phyloP scores from a whole-genome alignment of 139 green algal species.

The Chlorella sorokiniana region DNA sequence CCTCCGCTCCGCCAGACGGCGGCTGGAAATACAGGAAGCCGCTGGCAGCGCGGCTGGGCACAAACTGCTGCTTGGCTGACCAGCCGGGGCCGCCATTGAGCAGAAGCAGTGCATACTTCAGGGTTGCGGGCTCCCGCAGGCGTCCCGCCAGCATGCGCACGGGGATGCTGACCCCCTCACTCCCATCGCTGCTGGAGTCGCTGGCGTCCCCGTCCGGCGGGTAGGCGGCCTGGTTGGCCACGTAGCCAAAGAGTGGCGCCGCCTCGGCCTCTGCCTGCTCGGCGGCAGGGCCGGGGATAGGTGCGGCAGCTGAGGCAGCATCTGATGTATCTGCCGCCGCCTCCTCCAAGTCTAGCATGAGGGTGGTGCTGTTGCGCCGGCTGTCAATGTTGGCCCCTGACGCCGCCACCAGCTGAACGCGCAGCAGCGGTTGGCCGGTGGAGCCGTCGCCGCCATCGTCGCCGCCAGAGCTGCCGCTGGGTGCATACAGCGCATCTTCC shows the following conservation, averaged over 20 bases:
- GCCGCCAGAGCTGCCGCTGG: neutral
- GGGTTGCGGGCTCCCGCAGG: constrained; percentile 1
- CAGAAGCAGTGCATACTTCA: constrained; percentile 8
- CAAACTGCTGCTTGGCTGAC: neutral
- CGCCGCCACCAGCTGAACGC: neutral
- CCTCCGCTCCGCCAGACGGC: neutral
- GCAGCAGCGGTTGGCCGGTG: constrained; percentile 3
- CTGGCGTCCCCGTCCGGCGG: neutral
- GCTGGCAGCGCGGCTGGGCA: neutral
- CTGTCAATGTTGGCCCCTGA: neutral
- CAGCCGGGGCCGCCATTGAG: neutral
- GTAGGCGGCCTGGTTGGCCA: constrained; percentile 16
- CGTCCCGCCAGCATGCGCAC: constrained; percentile 27
- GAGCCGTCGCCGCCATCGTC: too few species aligned
- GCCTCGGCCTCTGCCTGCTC: too few species aligned
- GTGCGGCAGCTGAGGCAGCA: neutral
- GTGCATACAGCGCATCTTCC: neutral
- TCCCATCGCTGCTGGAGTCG: neutral
- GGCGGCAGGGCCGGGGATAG: too few species aligned
- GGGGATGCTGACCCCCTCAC: neutral
- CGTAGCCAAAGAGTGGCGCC: constrained; percentile 34
- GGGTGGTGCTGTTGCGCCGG: neutral
- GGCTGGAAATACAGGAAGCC: constrained; percentile 37
- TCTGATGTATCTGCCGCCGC: neutral
- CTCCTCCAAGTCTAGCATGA: neutral